Evolutionary conservation across 2,329 filamentous ascomycete genomes (phyloP).

Genomic region (Pyrenochaeta sp.): DNA sequence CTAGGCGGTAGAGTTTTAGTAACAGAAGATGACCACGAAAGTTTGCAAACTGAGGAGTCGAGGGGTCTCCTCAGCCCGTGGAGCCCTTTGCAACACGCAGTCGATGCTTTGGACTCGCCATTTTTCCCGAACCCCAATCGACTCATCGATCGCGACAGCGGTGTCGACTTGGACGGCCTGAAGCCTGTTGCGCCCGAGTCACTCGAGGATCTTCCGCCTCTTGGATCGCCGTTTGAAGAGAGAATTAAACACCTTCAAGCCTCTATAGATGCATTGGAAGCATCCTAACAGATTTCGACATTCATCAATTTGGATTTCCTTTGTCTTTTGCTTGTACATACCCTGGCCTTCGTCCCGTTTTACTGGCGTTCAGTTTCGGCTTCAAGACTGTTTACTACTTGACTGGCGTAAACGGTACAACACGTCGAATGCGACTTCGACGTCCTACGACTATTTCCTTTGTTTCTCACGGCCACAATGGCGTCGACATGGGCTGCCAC

Average conservation of each 20-base stretch:
- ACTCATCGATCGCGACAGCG: slow-evolving; percentile 49
- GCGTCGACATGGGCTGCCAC: background rate
- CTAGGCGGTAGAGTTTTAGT: slow-evolving; percentile 82
- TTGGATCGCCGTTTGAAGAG: slow-evolving; percentile 41
- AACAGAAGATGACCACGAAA: slow-evolving; percentile 67
- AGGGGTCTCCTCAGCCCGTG: slow-evolving; percentile 48
- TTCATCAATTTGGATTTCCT: slow-evolving; percentile 18
- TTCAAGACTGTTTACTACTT: background rate
- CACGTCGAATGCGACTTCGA: slow-evolving; percentile 45
- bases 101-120: slow-evolving; percentile 27
- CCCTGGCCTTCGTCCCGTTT: slow-evolving; percentile 11
- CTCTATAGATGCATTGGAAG: slow-evolving; percentile 28
- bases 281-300: slow-evolving; percentile 11
- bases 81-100: slow-evolving; percentile 40
- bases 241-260: slow-evolving; percentile 32
- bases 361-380: slow-evolving; percentile 7
- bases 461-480: slow-evolving; percentile 23
- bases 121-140: slow-evolving; percentile 27
- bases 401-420: slow-evolving; percentile 36
- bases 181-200: slow-evolving; percentile 25
- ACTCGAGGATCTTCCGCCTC: slow-evolving; percentile 26
- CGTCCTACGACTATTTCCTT: slow-evolving; percentile 43
- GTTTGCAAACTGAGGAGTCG: slow-evolving; percentile 23
- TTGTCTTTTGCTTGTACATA: slow-evolving; percentile 18
- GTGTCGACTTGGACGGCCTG: slow-evolving; percentile 44